These are phyloP conservation scores for Camelina laxa DNA, from an alignment of 345 rosid genomes.

Conservation along the genomic window DNA sequence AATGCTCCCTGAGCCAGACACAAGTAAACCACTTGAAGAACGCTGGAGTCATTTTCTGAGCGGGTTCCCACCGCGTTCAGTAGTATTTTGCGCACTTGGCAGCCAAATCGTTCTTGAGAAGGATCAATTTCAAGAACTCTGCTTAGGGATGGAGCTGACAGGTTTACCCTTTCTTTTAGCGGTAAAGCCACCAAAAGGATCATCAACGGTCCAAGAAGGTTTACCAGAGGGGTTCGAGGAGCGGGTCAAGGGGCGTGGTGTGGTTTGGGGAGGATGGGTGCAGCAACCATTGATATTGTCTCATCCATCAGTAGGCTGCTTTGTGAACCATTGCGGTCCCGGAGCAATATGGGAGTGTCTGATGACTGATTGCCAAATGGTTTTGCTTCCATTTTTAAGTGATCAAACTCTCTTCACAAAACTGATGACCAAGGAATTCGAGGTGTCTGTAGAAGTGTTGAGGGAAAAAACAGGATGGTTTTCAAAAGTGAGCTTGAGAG, in stretches of 20 bases:
- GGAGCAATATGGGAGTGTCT: neutral
- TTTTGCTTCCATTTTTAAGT: neutral
- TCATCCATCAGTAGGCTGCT: neutral
- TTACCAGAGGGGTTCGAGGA: conserved; percentile 67
- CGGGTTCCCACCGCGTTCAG: conserved; percentile 49
- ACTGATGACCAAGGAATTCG: neutral
- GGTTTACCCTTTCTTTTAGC: conserved; percentile 65
- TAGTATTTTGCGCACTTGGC: conserved; percentile 67
- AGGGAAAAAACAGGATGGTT: neutral
- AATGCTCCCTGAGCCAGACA: conserved; percentile 50
- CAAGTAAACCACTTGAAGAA: conserved; percentile 46
- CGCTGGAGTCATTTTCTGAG: conserved; percentile 59
- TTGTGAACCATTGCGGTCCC: neutral
- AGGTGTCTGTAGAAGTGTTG: neutral
- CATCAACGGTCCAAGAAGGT: conserved; percentile 59
- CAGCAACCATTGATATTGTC: neutral
- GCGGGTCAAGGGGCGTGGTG: neutral
- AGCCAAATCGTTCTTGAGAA: conserved; percentile 63
- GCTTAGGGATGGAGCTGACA: conserved; percentile 64
- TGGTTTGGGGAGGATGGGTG: neutral
- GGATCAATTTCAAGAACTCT: conserved; percentile 67
- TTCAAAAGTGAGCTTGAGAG: neutral
- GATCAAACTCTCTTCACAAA: neutral
- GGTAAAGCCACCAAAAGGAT: conserved; percentile 59
- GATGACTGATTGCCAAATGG: neutral